Evolutionary conservation across 2,329 filamentous ascomycete genomes (phyloP), one percentile per base, ranked within the genome.

Genomic region (Colletotrichum sp.): DNA sequence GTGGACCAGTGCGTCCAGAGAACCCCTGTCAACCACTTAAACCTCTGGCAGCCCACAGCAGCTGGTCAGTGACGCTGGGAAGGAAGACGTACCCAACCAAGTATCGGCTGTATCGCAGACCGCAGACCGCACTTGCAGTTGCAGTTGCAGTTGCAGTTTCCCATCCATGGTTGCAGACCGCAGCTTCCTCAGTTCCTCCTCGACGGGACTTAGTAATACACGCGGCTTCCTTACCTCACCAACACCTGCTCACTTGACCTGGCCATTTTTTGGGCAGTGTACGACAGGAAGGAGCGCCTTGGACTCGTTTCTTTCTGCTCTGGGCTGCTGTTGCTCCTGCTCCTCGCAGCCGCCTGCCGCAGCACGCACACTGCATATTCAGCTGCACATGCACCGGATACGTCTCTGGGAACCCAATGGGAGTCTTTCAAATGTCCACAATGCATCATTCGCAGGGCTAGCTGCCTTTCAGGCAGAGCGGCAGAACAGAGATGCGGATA

Each of bases 21-120:
- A 62, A 67, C 70, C 73, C 73, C 63, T 68, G 69, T 34, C 34
- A 72, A 74, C 73, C 62, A 72, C 69, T 72, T 72, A 67, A 74
- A 72, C 69, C 69, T 74, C 69, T 55, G 38, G 38, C 34, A 55
- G 62, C 38, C 73, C 69, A 61, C 69, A 61, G n/a, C 30, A 24
- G 28, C 10, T 32, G 28, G 58, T 12, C 18, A 66, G 32, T 58
- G 26, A 56, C 62, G 68, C 72, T 63, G 34, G 18, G 12, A 21
- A 48, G 14, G 14, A 52, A 62, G 24, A 67, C 21, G 36, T 62
- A 74, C 43, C 52, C 68, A 38, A 14, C 32, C 32, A 34, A 34
- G 32, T 34, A 34, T 34, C 32, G 32, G 32, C 32, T 34, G 30
- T 66, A 48, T 32, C 43, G 43, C 43, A 48, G 18, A 48, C 38